Conservation (phyloP, 805 yeast species). For the Candida sphagnicola region DNA sequence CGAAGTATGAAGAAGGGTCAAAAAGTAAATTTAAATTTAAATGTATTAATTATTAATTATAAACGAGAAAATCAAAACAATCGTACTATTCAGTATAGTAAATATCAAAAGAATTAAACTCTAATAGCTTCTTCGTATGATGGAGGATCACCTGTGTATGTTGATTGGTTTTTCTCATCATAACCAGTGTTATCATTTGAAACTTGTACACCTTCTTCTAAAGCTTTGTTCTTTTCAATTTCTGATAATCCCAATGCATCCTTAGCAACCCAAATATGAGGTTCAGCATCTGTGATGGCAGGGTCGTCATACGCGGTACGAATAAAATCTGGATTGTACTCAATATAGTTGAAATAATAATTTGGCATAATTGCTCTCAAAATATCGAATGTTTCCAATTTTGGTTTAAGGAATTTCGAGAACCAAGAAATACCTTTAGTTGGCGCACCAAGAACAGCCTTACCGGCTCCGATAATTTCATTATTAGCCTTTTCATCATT, state of each 20-base stretch:
- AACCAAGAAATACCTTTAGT: conserved; percentile 24
- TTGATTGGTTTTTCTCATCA: conserved; percentile 53
- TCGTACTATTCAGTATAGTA: background rate
- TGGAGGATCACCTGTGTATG: conserved; percentile 66
- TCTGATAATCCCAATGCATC: conserved; percentile 67
- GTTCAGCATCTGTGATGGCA: conserved; percentile 50
- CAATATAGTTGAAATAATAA: conserved; percentile 35
- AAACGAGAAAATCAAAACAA: background rate
- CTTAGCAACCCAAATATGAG: conserved; percentile 67
- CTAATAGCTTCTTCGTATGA: conserved; percentile 52
- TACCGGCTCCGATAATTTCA: conserved; percentile 6
- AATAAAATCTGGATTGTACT: conserved; percentile 38
- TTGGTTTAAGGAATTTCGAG: conserved; percentile 45
- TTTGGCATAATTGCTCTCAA: conserved; percentile 45
- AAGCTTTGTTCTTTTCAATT: conserved; percentile 52
- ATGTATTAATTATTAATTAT: background rate
- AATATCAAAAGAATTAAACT: conserved; percentile 17
- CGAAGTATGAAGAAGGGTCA: too few relatives aligned
- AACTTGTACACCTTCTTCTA: conserved; percentile 51
- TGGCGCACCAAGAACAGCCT: conserved; percentile 14
- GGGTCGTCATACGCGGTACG: conserved; percentile 52
- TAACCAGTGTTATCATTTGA: conserved; percentile 54
- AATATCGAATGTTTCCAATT: conserved; percentile 41
- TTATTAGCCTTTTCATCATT: conserved; percentile 22
- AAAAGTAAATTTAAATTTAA: too few relatives aligned